Evolutionary conservation across 805 yeast species (phyloP).

Genomic region (Cyberlindnera veronae): DNA sequence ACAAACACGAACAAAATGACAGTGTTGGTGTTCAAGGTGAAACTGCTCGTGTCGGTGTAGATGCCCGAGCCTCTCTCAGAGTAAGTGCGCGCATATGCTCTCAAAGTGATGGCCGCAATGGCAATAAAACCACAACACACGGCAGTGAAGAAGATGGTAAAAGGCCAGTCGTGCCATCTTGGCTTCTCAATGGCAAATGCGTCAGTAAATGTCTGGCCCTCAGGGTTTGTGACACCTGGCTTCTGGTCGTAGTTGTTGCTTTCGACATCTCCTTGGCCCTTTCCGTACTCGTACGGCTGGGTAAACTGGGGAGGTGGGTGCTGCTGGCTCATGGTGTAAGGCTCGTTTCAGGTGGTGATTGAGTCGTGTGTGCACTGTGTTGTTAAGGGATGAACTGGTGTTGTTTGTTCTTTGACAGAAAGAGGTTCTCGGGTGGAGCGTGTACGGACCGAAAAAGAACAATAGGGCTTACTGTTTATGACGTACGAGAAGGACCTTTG

Average conservation of each 20-base stretch:
- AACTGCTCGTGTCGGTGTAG: conserved; percentile 48
- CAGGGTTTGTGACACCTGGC: conserved; percentile 35
- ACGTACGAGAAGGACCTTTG: no score
- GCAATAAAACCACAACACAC: conserved; percentile 64
- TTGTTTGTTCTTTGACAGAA: no score
- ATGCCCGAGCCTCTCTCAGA: conserved; percentile 60
- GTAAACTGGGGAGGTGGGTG: conserved; percentile 22
- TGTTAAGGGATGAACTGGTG: no score
- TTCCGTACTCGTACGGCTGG: conserved; percentile 22
- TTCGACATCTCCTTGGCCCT: conserved; percentile 13
- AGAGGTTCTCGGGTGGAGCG: no score
- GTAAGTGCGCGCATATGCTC: conserved; percentile 56
- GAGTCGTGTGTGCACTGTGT: no score
- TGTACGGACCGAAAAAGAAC: neutral
- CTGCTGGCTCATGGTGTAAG: conserved; percentile 3
- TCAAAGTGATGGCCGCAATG: conserved; percentile 63
- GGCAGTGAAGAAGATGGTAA: conserved; percentile 49
- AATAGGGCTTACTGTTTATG: conserved; percentile 2
- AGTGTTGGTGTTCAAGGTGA: conserved; percentile 72
- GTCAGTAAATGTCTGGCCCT: conserved; percentile 53
- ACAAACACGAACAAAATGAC: conserved; percentile 66
- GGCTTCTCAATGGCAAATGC: conserved; percentile 66
- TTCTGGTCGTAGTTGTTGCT: conserved; percentile 23
- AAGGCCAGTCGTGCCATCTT: conserved; percentile 67
- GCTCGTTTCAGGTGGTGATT: neutral